Evolutionary conservation across 129 eudicot genomes (phyloP), one percentile per base, ranked within the genome.

Genomic region (Ambrosia trifida): DNA sequence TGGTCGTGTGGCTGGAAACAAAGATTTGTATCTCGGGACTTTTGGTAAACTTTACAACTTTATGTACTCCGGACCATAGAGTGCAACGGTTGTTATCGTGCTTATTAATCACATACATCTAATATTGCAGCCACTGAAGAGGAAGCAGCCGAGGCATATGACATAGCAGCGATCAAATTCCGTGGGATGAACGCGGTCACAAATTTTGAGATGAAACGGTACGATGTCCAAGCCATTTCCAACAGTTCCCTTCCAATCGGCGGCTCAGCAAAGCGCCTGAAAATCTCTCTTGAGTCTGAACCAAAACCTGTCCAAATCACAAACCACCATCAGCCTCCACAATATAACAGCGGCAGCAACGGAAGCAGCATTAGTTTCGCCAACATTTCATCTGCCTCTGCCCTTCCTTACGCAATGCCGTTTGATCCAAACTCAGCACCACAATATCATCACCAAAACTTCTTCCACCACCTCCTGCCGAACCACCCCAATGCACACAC

Each of bases 141-240:
- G 84, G 99, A 94, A 84, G 99, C 99, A 45, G 99, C 99, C 1
- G 99, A 94, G 83, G 99, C 99, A 0, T 94, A 94, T 7, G 99
- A 94, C 86, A 94, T 94, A 78, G 99, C 99, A 18, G 99, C 99
- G 17, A 94, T 94, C 49, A 94, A 94, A 76, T 94, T 89, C 80
- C 84, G 99, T 44, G 99, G 99, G 1, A 24, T 86, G 59, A 94
- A 94, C 19, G 99, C 99, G 0, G 99, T 94, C 35, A 94, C 99
- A 20, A 94, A 94, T 35, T 94, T 94, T 19, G 99, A 94, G 82
- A 94, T 94, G 99, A 90, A 73, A 68, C 90, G 99, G 0, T 94
- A 94, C 18, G 94, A 94, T 13, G 94, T 94, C 2, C 97, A 90
- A 53, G 95, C 99, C 40, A 94, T 94, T n/a, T 80, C 88, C 45